Evolutionary conservation across 495 filamentous ascomycete genomes (phyloP).

Genomic region (Oleoguttula mirabilis): DNA sequence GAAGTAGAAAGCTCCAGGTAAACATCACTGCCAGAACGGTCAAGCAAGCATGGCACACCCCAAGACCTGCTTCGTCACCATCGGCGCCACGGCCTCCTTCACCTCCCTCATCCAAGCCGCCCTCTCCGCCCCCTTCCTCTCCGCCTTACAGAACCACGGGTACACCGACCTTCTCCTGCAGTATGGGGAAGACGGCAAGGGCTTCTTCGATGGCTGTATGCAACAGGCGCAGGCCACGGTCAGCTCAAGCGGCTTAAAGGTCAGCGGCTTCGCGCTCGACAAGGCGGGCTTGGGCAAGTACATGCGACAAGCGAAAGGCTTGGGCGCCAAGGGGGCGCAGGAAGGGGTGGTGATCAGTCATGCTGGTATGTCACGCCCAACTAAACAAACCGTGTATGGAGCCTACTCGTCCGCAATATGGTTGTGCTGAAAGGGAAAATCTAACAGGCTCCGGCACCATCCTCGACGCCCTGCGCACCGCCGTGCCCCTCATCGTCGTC

Average conservation of each 20-base stretch:
- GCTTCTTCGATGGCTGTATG: constrained; percentile 34
- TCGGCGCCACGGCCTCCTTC: constrained; percentile 85
- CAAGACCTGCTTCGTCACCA: constrained; percentile 64
- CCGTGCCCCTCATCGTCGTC: constrained; percentile 66
- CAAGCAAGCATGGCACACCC: background rate
- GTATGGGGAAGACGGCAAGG: constrained; percentile 52
- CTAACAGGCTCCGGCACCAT: constrained; percentile 89
- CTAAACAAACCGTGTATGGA: no score
- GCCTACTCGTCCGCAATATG: no score
- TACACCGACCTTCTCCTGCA: constrained; percentile 65
- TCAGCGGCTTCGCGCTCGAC: constrained; percentile 57
- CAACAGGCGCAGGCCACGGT: constrained; percentile 13
- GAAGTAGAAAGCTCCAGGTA: no score
- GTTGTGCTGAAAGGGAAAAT: background rate
- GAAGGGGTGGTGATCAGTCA: constrained; percentile 74
- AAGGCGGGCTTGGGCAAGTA: constrained; percentile 42
- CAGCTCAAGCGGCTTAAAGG: constrained; percentile 31
- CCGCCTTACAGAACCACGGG: constrained; percentile 37
- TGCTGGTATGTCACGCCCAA: constrained; percentile 64
- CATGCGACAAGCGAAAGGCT: constrained; percentile 40
- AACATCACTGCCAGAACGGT: no score
- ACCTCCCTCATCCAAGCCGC: constrained; percentile 52
- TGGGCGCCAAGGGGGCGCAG: constrained; percentile 6
- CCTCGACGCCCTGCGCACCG: constrained; percentile 58
- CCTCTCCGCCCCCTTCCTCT: constrained; percentile 49